Evolutionary conservation across 129 eudicot species (phyloP).

Genomic region (Kitagawia praeruptora): DNA sequence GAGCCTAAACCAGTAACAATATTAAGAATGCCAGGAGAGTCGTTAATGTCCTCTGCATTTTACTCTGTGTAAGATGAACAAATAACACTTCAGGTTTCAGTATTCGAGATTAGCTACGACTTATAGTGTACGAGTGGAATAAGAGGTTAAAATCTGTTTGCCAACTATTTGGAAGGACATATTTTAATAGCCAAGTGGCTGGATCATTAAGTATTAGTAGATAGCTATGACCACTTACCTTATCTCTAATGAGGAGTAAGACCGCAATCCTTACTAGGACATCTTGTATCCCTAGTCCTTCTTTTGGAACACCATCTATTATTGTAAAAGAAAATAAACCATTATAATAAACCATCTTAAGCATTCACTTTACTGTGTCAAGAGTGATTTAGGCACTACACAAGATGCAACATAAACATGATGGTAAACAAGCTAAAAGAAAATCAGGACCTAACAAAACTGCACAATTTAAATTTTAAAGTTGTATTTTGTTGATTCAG

Average conservation of each 20-base stretch:
- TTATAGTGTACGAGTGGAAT: too few species aligned
- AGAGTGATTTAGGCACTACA: background rate
- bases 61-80: background rate
- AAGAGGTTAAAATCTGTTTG: background rate
- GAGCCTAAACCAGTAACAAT: constrained; percentile 85
- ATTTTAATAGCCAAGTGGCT: background rate
- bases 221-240: constrained; percentile 34
- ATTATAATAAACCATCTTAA: background rate
- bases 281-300: constrained; percentile 82
- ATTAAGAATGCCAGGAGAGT: constrained; percentile 78
- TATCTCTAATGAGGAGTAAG: constrained; percentile 62
- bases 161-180: background rate
- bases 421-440: background rate
- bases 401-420: background rate
- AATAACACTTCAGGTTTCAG: too few species aligned
- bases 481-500: too few species aligned
- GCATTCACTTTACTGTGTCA: background rate
- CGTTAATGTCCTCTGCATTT: too few species aligned
- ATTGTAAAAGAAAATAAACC: background rate
- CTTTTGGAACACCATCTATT: constrained; percentile 97
- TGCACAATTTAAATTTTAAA: too few species aligned
- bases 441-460: too few species aligned
- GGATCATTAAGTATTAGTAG: background rate
- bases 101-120: background rate
- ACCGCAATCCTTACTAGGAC: constrained; percentile 88